These are phyloP conservation scores for Brassica hybrid DNA, from an alignment of 441 rosid genomes.

Conservation along the genomic window DNA sequence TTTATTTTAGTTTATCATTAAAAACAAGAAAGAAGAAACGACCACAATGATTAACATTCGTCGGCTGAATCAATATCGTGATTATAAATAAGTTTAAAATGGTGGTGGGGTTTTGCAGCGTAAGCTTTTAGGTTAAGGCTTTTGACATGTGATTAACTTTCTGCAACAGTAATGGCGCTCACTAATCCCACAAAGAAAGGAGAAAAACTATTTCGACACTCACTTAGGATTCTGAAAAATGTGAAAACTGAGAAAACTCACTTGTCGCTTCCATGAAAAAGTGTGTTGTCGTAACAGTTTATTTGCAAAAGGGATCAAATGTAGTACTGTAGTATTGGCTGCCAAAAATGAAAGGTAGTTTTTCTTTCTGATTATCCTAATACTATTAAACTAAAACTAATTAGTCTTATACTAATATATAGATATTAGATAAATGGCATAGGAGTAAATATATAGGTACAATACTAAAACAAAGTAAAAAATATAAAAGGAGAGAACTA, in stretches of 20 bases:
- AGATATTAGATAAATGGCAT: not conserved
- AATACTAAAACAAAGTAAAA: not conserved
- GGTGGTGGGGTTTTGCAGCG: constrained; percentile 37
- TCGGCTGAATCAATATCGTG: constrained; percentile 39
- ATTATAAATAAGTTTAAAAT: constrained; percentile 10
- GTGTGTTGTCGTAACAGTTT: constrained; percentile 20
- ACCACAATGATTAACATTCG: constrained; percentile 42
- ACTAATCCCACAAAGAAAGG: constrained; percentile 21
- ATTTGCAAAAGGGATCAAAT: not conserved
- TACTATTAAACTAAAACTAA: not conserved
- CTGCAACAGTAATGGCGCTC: constrained; percentile 27
- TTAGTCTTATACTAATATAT: not conserved
- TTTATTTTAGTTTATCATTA: constrained; percentile 19
- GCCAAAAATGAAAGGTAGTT: not conserved
- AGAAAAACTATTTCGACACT: constrained; percentile 18
- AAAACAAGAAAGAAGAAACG: constrained; percentile 32
- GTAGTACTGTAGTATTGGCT: not conserved
- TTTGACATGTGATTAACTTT: constrained; percentile 41
- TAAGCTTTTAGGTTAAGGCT: constrained; percentile 42
- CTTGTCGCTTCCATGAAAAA: constrained; percentile 32
- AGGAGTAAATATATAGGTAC: not conserved
- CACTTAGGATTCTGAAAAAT: constrained; percentile 25
- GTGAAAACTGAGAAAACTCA: constrained; percentile 17
- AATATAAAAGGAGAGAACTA: constrained; percentile 1
- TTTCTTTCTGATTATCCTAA: not conserved